These are phyloP conservation scores for Penicillium sclerotigenum DNA, from an alignment of 2,329 filamentous ascomycete genomes.

Conservation along the genomic window DNA sequence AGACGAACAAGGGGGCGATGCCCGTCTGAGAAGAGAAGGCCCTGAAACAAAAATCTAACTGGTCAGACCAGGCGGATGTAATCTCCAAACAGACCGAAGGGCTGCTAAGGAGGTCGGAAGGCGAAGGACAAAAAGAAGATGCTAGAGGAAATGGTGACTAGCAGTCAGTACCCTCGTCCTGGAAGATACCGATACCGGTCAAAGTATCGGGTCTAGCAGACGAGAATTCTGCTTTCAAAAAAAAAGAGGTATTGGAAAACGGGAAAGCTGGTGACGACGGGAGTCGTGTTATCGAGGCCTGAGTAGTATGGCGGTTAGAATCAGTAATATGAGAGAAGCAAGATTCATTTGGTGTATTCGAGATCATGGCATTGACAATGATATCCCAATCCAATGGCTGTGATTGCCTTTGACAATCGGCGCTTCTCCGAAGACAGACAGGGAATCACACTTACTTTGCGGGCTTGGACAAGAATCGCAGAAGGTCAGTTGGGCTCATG, in stretches of 20 bases:
- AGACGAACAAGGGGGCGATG: constrained; percentile 87
- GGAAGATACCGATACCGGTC: constrained; percentile 77
- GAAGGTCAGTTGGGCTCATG: constrained; percentile 89
- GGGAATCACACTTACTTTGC: constrained; percentile 67
- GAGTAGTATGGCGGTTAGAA: constrained; percentile 16
- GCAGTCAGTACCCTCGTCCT: constrained; percentile 58
- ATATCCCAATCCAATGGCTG: neutral
- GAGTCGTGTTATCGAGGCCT: constrained; percentile 63
- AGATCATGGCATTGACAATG: constrained; percentile 3
- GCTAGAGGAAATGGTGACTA: constrained; percentile 84
- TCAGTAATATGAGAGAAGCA: neutral
- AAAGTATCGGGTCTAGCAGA: constrained; percentile 84
- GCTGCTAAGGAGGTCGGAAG: constrained; percentile 79
- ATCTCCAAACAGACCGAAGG: constrained; percentile 53
- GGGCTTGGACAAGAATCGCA: constrained; percentile 91
- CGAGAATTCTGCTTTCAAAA: constrained; percentile 59
- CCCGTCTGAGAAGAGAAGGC: constrained; percentile 96
- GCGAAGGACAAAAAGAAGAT: constrained; percentile 73
- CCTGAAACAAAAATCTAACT: constrained; percentile 73
- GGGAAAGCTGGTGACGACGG: constrained; percentile 18
- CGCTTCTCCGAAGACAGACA: neutral
- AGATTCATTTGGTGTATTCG: neutral
- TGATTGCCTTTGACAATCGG: neutral
- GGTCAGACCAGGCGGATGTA: constrained; percentile 76
- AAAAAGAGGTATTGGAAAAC: constrained; percentile 20